Base-by-base conservation (phyloP, 805 yeast species). In the Teunomyces atbi region DNA sequence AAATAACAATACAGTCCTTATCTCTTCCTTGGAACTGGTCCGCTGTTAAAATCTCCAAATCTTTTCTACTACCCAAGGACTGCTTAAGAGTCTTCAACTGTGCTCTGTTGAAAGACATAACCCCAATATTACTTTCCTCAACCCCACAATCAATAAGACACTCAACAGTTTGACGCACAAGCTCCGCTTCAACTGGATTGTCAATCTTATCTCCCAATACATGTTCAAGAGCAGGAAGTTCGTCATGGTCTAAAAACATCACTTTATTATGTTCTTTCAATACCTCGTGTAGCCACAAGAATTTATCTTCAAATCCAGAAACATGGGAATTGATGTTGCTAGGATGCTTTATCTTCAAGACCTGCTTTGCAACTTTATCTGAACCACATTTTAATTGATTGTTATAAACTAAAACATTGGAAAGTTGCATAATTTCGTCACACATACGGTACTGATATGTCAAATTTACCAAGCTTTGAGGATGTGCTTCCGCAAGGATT, bases 11-110 rank as follows among this genome's bases (percentile, higher is more conserved):
- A 59, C 96, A 87, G 27, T 89, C 92, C 58, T 92, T 94, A 64
- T 94, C 99, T 46, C 97, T 76, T 0, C 99, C 99, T 66, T 94
- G 99, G 58, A 86, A 92, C 59, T 86, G 89, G 64, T 94, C 99
- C 0, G 97, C 98, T 0, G 99, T 94, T 46, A 92, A 70, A 27
- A 88, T 76, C 54, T 94, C 98, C 26, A 94, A 65, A 0, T 71
- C 77, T 6, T 68, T 61, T 51, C 60, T 34, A 48, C 56, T 49
- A 61, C 61, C 35, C 33, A 71, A 57, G 4, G 46, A 34, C 29
- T 60, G 57, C 21, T 47, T 55, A 27, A 90, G 64, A 6, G 68
- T 49, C 28, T 64, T 54, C 32, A 72, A 53, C 60, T 94, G 99
- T 0, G 91, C 89, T 32, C 95, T 73, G 63, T 94, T 92, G 44